These are phyloP conservation scores for Oryza longistaminata DNA, from an alignment of 176 grass and related monocot species.

Conservation along the genomic window DNA sequence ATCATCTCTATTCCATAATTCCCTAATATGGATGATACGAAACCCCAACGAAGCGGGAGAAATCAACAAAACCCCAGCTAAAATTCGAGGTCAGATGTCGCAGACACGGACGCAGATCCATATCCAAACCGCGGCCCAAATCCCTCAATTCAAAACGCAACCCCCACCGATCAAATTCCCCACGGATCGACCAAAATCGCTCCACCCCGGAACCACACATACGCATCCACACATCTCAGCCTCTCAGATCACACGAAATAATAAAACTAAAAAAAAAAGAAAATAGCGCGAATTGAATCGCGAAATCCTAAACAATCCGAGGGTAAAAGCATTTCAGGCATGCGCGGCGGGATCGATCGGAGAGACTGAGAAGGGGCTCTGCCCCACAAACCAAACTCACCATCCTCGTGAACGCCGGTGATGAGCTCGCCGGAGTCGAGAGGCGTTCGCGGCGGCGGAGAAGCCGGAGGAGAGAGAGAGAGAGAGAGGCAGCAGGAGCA, in stretches of 20 bases:
- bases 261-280: not conserved
- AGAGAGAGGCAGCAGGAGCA: not conserved
- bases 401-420: constrained; percentile 1
- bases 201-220: not conserved
- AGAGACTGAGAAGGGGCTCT: not conserved
- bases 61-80: not conserved
- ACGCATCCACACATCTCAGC: not conserved
- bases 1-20: not conserved
- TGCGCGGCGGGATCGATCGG: no score
- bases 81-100: not conserved
- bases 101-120: not conserved
- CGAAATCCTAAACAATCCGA: not conserved
- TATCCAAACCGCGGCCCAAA: not conserved
- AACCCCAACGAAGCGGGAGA: not conserved
- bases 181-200: not conserved
- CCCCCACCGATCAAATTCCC: not conserved
- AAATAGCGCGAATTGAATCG: not conserved
- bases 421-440: constrained; percentile 18
- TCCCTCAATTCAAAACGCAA: no score
- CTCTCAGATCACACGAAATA: not conserved
- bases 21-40: not conserved
- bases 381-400: not conserved
- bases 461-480: not conserved
- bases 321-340: not conserved
- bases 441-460: not conserved